A percentile compares a stretch with the other conserved stretches of the same genome.
phyloP scores from a whole-genome alignment of 2,329 filamentous ascomycete genomes.

The Sporothrix dimorphospora region DNA sequence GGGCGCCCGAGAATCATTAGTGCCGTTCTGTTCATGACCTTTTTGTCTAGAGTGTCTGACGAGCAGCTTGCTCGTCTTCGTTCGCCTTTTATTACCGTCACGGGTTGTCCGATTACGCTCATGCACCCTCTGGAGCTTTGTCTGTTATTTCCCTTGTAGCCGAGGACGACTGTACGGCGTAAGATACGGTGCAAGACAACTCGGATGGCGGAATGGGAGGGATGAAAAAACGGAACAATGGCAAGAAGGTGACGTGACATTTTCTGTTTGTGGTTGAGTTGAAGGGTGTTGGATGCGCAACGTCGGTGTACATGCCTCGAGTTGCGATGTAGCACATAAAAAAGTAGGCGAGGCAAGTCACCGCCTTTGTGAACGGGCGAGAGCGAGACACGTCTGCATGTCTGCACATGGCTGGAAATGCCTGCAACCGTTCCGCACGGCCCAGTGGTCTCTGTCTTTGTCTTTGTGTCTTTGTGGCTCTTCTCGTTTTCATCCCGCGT shows the following conservation, averaged over 20 bases:
- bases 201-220: background rate
- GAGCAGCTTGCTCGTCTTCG: too few relatives aligned
- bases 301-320: background rate
- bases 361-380: background rate
- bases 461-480: background rate
- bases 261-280: background rate
- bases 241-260: slow-evolving; percentile 5
- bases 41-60: too few relatives aligned
- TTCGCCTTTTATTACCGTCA: too few relatives aligned
- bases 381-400: slow-evolving; percentile 8
- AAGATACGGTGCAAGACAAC: background rate
- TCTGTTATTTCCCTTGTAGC: background rate
- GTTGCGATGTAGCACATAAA: background rate
- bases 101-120: too few relatives aligned
- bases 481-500: background rate
- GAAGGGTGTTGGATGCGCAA: background rate
- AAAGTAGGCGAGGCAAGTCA: background rate
- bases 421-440: background rate
- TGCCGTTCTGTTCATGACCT: background rate
- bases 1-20: background rate
- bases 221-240: background rate
- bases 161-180: background rate
- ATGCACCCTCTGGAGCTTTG: background rate
- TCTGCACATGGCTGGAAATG: slow-evolving; percentile 13
- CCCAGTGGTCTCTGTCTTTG: background rate